phyloP scores from a whole-genome alignment of 768 basidiomycete genomes.

The Auricularia cornea region DNA sequence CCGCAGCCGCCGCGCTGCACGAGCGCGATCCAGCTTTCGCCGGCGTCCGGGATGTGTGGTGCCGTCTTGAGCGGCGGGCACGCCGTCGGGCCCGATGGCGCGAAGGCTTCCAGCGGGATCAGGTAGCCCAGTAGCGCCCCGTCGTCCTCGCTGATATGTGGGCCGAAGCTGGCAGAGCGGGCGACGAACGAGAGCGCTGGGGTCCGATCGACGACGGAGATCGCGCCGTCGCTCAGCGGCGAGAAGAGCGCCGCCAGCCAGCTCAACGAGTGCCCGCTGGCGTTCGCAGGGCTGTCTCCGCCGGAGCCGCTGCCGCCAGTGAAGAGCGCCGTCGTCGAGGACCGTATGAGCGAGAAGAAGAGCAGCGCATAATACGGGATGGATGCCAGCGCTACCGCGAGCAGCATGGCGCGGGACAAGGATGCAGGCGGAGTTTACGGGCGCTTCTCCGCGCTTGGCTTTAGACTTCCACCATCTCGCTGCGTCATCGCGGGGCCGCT shows the following conservation, averaged over 20 bases:
- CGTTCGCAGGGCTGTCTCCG: not conserved
- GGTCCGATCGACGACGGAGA: conserved; percentile 68
- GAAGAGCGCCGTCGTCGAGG: not conserved
- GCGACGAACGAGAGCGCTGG: conserved; percentile 66
- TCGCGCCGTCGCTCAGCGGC: not conserved
- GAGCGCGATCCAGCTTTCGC: conserved; percentile 82
- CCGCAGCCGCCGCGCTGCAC: conserved; percentile 85
- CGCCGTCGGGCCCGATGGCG: conserved; percentile 30
- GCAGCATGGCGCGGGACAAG: not conserved
- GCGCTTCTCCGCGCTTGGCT: no score
- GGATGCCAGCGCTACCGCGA: not conserved
- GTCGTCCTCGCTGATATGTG: conserved; percentile 39
- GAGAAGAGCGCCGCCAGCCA: not conserved
- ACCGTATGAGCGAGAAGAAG: not conserved
- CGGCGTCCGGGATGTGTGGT: conserved; percentile 44
- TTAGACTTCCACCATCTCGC: no score
- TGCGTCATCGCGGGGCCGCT: no score
- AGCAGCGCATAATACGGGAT: not conserved
- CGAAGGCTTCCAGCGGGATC: conserved; percentile 61
- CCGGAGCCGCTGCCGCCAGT: no score
- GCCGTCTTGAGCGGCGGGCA: conserved; percentile 61
- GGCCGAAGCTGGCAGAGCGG: conserved; percentile 68
- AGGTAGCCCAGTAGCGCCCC: conserved; percentile 66
- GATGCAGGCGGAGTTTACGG: not conserved
- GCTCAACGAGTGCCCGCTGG: not conserved